Conservation (phyloP, 2,329 filamentous ascomycete genomes). For the Aaosphaeria pasadenensis region DNA sequence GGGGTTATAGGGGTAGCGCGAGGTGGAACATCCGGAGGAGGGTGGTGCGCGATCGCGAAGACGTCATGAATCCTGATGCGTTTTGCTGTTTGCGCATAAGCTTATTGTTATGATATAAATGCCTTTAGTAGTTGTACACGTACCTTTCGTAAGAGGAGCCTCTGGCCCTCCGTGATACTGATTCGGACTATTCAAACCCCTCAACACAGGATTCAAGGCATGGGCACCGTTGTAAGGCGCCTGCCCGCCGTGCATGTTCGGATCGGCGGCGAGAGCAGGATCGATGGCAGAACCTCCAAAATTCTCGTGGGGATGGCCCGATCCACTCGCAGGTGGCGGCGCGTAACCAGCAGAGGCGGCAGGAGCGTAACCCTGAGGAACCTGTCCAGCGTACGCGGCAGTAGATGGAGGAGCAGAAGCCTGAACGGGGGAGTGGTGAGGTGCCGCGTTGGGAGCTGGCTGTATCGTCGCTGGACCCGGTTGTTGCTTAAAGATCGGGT, state of each 20-base stretch:
- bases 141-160: constrained; percentile 28
- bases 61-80: constrained; percentile 29
- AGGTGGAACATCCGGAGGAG: constrained; percentile 32
- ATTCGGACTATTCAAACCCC: constrained; percentile 16
- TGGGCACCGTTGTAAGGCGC: constrained; percentile 30
- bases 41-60: constrained; percentile 33
- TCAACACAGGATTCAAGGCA: constrained; percentile 29
- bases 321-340: constrained; percentile 31
- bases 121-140: no score
- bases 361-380: constrained; percentile 43
- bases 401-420: constrained; percentile 31
- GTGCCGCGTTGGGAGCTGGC: constrained; percentile 57
- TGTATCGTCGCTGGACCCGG: constrained; percentile 69
- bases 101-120: no score
- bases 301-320: constrained; percentile 51
- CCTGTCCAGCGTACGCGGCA: constrained; percentile 36
- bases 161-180: constrained; percentile 17
- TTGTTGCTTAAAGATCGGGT: constrained; percentile 79
- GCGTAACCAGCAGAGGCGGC: constrained; percentile 43
- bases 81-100: constrained; percentile 25
- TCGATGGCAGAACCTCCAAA: constrained; percentile 60
- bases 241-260: constrained; percentile 26
- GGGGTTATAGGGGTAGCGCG: constrained; percentile 22
- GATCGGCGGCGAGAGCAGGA: constrained; percentile 57
- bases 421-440: constrained; percentile 28